Base-by-base conservation (phyloP, 495 filamentous ascomycete species). In the Penicillium coffeae region DNA sequence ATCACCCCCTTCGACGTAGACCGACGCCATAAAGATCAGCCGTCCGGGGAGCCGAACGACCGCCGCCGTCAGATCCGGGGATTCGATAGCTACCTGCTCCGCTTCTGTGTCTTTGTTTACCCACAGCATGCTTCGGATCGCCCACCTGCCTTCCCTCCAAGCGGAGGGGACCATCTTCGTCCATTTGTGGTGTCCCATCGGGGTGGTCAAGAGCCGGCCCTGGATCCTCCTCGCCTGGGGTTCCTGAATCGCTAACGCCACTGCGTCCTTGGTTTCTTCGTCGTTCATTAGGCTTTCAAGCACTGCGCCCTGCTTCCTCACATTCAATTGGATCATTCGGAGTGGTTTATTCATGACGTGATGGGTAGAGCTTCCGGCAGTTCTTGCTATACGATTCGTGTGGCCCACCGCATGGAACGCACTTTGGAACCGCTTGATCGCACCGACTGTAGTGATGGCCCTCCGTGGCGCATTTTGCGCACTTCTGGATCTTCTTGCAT, bases 301-400 rank as follows among this genome's bases (percentile, higher is more conserved):
- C 38, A 64, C 55, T 15, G 20, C 43, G 0, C 54, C 50, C 55
- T 59, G 45, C 35, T 68, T 68, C 14, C 58, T 54, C 38, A 65
- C 58, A 43, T 68, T 66, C 35, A 64, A 39, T 51, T 66, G 52
- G 7, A 68, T 47, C 8, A 66, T 46, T 25, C 49, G 52, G 21
- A 68, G 36, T 8, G 43, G 52, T 51, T 56, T 68, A 68, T 50
- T 53, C 53, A 64, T 64, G 9, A 4, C 40, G 52, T 43, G 42
- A 4, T n/a, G 35, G 57, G 22, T 60, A 55, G 54, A 61, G 59
- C 45, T 52, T 52, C 50, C 51, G 42, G 21, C 58, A 66, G 36
- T 65, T 65, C 38, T 38, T 66, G 51, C 62, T 66, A 32, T 43
- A 65, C 38, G 53, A 67, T 54, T 64, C 51, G 51, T 64, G 52